A percentile compares a stretch with the other conserved stretches of the same genome.
phyloP scores from a whole-genome alignment of 352 stramenopile genomes.

The Globisporangium carolinianum region DNA sequence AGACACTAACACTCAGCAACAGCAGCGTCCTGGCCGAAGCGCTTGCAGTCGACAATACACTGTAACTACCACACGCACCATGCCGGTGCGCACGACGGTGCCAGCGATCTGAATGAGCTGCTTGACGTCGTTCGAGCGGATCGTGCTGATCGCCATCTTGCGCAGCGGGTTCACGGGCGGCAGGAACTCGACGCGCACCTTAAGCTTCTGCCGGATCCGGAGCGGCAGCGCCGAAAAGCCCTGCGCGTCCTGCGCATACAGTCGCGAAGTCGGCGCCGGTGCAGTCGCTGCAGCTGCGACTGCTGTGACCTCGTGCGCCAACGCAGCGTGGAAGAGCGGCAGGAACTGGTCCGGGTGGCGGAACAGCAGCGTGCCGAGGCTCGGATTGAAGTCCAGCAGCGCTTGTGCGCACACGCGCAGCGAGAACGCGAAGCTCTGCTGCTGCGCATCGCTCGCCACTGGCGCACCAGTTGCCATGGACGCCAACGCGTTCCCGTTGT shows the following conservation, averaged over 20 bases:
- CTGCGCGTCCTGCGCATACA: constrained; percentile 11
- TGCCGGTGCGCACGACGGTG: constrained; percentile 87
- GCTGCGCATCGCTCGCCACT: constrained; percentile 10
- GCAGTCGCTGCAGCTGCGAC: constrained; percentile 7
- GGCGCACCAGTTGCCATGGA: neutral
- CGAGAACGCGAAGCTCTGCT: constrained; percentile 39
- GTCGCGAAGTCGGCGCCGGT: neutral
- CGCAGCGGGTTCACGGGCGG: constrained; percentile 68
- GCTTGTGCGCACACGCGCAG: constrained; percentile 63
- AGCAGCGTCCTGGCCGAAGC: no score
- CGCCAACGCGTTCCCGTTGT: neutral
- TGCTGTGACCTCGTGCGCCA: constrained; percentile 40
- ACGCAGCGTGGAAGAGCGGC: constrained; percentile 81
- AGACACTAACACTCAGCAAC: no score
- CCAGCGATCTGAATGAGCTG: constrained; percentile 78
- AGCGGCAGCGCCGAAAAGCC: constrained; percentile 21
- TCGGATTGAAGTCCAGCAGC: constrained; percentile 73
- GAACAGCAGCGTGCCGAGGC: constrained; percentile 82
- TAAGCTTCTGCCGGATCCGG: constrained; percentile 36
- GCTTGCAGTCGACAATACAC: no score
- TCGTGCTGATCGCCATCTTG: constrained; percentile 33
- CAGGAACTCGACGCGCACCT: constrained; percentile 89
- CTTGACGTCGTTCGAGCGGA: constrained; percentile 89
- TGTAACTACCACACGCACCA: constrained; percentile 25
- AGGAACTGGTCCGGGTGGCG: constrained; percentile 85